phyloP scores from a whole-genome alignment of 352 stramenopile species.

The Pythium aquatile region DNA sequence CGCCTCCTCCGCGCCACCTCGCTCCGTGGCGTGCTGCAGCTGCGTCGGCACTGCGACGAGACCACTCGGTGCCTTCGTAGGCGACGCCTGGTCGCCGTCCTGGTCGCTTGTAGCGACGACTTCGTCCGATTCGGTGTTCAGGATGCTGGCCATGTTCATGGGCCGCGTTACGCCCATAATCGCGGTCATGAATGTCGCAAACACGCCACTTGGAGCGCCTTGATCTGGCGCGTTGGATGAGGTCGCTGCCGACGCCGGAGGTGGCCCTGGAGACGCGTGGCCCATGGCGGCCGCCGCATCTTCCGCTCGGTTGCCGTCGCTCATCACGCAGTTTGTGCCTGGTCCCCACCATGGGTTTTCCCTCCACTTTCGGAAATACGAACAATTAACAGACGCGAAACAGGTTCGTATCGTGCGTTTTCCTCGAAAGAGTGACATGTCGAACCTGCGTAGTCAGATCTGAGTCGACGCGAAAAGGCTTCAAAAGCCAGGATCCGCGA shows the following conservation, averaged over 20 bases:
- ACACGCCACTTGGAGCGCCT: neutral
- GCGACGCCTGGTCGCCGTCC: slow-evolving; percentile 8
- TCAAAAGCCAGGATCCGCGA: neutral
- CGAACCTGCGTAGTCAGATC: neutral
- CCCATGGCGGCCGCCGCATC: neutral
- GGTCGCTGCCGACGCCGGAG: neutral
- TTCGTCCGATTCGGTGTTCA: slow-evolving; percentile 9
- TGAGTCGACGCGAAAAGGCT: neutral
- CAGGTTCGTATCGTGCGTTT: slow-evolving; percentile 8
- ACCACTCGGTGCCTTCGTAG: neutral
- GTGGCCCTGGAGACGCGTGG: neutral
- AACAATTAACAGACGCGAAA: slow-evolving; percentile 12
- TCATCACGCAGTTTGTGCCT: slow-evolving; percentile 6
- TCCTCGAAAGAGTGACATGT: slow-evolving; percentile 9
- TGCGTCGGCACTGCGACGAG: neutral
- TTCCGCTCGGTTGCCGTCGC: slow-evolving; percentile 6
- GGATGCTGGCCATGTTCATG: slow-evolving; percentile 1
- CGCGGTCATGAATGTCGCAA: neutral
- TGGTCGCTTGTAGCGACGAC: slow-evolving; percentile 15
- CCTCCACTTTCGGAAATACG: slow-evolving; percentile 13
- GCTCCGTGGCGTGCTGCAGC: neutral
- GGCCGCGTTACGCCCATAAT: neutral
- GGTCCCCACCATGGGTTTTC: slow-evolving; percentile 19
- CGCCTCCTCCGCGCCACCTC: neutral
- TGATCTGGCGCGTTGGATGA: neutral